phyloP scores from a whole-genome alignment of 371 early-diverging fungal genomes.

The Mucor sp. region DNA sequence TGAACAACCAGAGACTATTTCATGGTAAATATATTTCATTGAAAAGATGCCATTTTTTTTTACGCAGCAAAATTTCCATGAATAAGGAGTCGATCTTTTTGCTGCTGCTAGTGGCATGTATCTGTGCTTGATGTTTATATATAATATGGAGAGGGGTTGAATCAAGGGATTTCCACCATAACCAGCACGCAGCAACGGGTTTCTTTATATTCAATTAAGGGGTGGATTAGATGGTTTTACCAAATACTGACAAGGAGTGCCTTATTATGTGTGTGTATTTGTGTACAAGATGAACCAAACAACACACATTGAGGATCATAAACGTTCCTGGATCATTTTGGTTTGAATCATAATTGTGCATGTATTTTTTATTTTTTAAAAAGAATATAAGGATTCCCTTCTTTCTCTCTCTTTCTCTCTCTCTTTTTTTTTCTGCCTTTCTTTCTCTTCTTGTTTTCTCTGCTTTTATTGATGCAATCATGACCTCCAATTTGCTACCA shows the following conservation, averaged over 20 bases:
- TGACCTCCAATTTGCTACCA: not conserved
- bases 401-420: not conserved
- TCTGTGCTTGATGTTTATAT: too few species aligned
- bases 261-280: not conserved
- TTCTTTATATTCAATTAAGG: too few species aligned
- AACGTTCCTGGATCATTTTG: conserved; percentile 20
- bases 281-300: not conserved
- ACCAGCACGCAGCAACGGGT: too few species aligned
- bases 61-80: too few species aligned
- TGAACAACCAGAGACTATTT: too few species aligned
- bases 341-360: conserved; percentile 15
- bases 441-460: not conserved
- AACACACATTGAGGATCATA: not conserved
- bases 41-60: too few species aligned
- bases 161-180: too few species aligned
- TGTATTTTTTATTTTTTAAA: not conserved
- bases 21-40: too few species aligned
- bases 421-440: not conserved
- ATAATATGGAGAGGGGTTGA: too few species aligned
- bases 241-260: not conserved
- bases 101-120: too few species aligned
- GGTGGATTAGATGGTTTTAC: not conserved
- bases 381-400: not conserved
- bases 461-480: not conserved
- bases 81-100: too few species aligned